phyloP scores from a whole-genome alignment of 345 rosid species.

The Syzygium grande region DNA sequence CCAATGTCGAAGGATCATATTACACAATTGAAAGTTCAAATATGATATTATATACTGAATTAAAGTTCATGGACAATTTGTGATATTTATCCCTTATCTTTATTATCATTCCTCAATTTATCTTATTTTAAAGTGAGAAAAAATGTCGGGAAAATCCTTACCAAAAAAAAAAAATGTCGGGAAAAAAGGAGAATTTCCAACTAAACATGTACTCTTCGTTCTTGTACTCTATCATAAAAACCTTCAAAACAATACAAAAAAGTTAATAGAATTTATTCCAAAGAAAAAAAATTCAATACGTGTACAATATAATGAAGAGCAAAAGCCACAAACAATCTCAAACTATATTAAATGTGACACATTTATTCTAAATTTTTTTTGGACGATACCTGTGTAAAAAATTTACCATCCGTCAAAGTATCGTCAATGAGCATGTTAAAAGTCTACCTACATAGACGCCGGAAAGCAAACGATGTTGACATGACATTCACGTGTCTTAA shows the following conservation, averaged over 20 bases:
- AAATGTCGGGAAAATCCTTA: accelerated
- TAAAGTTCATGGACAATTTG: too few relatives aligned
- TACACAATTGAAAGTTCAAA: neutral
- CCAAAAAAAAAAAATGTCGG: accelerated
- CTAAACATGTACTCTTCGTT: neutral
- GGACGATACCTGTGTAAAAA: too few relatives aligned
- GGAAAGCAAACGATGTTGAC: too few relatives aligned
- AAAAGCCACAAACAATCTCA: too few relatives aligned
- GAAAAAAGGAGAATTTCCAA: neutral
- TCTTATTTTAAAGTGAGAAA: neutral
- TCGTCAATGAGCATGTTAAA: too few relatives aligned
- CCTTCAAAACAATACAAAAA: neutral
- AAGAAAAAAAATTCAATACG: neutral
- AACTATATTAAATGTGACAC: too few relatives aligned
- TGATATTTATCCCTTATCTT: neutral
- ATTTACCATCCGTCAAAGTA: too few relatives aligned
- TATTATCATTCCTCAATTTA: neutral
- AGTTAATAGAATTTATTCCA: neutral
- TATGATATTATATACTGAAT: neutral
- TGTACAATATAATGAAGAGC: neutral
- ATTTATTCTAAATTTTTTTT: too few relatives aligned
- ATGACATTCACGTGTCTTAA: too few relatives aligned
- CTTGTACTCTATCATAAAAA: neutral
- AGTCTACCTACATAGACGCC: too few relatives aligned
- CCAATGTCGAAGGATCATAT: neutral